Evolutionary conservation across 768 basidiomycete genomes (phyloP), one percentile per base, ranked within the genome.

Genomic region (Zangia roseola): DNA sequence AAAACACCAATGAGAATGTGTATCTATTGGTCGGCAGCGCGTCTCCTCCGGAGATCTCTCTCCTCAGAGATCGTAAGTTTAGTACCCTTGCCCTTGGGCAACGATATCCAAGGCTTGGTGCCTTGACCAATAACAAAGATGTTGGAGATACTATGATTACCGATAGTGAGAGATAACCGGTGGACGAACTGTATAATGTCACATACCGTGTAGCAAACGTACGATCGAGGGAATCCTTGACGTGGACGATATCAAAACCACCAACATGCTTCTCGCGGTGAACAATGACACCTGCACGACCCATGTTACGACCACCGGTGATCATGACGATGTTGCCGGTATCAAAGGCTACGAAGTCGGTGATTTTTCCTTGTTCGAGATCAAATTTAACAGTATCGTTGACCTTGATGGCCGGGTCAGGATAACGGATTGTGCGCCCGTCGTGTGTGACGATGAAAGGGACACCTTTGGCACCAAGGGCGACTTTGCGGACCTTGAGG

Each of bases 231-330:
- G 90, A 86, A 69, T 97, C 97, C 75, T 90, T 94, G 63, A 97
- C 91, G 67, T 97, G 95, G 50, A 97, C 91, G 53, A 99, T 98
- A 75, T 99, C 97, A 74, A 94, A 98, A 55, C 94, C 95, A 71
- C 97, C 97, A 58, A 91, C 75, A 72, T 98, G 97, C 78, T 93
- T 93, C 81, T 98, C 97, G 59, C 89, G 83, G 77, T 95, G 91
- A 44, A 92, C 84, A 64, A 99, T 97, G 55, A 93, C 83, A 76
- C 97, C 97, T 48, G 86, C 89, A 76, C 97, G 85, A 58, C 97
- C 97, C 93, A 97, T 97, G 86, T 98, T 99, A 70, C 95, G 93
- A 55, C 97, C 97, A 67, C 97, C 97, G 54, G 97, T 99, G 75
- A 97, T 82, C 80, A 95, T 91, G 71, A 91, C 92, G 56, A 95